These are phyloP conservation scores for Eimeria sp. DNA, from an alignment of 169 alveolate genomes.

Conservation along the genomic window DNA sequence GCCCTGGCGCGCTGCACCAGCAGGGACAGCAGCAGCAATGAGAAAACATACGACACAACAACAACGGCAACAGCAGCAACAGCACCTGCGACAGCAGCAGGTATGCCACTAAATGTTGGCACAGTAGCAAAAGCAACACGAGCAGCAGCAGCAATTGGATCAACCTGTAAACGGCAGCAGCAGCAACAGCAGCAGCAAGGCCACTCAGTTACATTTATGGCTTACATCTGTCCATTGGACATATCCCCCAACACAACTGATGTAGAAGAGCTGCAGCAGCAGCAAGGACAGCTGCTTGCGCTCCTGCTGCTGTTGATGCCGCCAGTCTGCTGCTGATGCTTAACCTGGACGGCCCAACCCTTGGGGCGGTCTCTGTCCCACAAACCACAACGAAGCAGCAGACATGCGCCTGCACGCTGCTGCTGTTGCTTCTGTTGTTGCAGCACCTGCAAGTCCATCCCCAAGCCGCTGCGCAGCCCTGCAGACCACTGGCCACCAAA, in stretches of 20 bases:
- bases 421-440: constrained; percentile 42
- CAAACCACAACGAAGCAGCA: constrained; percentile 66
- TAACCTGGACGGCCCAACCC: constrained; percentile 44
- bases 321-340: neutral
- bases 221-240: constrained; percentile 13
- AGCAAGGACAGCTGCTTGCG: neutral
- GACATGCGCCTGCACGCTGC: neutral
- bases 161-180: neutral
- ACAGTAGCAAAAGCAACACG: neutral
- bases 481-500: too few species aligned
- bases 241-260: constrained; percentile 28
- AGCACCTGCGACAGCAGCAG: constrained; percentile 15
- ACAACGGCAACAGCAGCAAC: constrained; percentile 10
- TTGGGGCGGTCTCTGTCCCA: neutral
- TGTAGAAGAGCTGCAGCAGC: neutral
- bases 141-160: neutral
- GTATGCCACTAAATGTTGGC: neutral
- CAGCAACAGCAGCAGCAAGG: constrained; percentile 27
- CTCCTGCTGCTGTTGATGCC: constrained; percentile 26
- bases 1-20: constrained; percentile 51
- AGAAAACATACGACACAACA: neutral
- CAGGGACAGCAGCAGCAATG: constrained; percentile 29
- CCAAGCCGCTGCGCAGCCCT: too few species aligned
- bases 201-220: neutral
- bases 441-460: too few species aligned